Percentiles rank a stretch among this genome's conserved stretches.
Conservation (phyloP, 768 basidiomycete species). For the Naganishia randhawae region DNA sequence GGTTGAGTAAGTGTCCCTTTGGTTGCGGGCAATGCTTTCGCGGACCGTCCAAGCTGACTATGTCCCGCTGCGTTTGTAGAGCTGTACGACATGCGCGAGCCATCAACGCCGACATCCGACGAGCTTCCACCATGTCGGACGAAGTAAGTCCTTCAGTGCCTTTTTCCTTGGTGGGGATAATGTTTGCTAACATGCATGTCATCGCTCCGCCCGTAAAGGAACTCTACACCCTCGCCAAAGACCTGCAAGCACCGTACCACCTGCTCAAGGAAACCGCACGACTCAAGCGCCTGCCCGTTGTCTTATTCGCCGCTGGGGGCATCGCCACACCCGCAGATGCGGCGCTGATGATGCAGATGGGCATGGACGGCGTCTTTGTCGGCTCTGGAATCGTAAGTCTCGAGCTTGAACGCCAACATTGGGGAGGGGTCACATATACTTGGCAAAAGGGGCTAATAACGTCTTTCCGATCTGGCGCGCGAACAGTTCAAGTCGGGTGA, state of each 20-base stretch:
- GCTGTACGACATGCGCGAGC: constrained; percentile 89
- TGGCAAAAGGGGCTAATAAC: neutral
- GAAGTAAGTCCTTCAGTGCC: constrained; percentile 52
- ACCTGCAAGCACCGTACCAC: constrained; percentile 76
- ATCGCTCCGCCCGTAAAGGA: constrained; percentile 52
- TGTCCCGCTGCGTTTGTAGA: constrained; percentile 22
- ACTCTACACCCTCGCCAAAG: constrained; percentile 83
- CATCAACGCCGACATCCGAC: constrained; percentile 77
- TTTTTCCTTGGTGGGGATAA: neutral
- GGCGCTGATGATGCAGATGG: constrained; percentile 97
- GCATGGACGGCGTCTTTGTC: constrained; percentile 97
- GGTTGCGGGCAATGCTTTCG: no score
- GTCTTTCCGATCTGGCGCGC: neutral
- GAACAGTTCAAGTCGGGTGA: constrained; percentile 67
- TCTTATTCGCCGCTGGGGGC: constrained; percentile 87
- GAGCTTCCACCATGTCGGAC: constrained; percentile 81
- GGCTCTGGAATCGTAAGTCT: constrained; percentile 95
- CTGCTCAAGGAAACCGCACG: constrained; percentile 93
- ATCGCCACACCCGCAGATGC: constrained; percentile 92
- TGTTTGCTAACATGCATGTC: no score
- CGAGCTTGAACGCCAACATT: no score
- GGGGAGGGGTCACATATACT: no score
- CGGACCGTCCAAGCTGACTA: no score
- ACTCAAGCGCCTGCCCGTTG: constrained; percentile 85
- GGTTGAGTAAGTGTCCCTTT: constrained; percentile 49